These are phyloP conservation scores for Pseudevernia furfuracea DNA, from an alignment of 495 filamentous ascomycete genomes.

Conservation along the genomic window DNA sequence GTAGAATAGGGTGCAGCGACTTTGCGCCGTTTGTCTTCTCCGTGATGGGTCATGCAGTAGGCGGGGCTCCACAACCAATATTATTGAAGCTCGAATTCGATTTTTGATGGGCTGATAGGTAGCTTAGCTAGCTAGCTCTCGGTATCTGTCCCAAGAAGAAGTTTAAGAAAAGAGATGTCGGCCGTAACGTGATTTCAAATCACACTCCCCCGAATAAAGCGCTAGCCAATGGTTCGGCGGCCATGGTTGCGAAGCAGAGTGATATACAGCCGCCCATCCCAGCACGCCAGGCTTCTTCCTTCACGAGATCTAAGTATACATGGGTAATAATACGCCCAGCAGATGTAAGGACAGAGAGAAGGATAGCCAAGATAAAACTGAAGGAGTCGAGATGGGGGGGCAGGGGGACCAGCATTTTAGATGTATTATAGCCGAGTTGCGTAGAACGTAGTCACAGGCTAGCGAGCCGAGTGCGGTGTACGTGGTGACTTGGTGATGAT, in stretches of 20 bases:
- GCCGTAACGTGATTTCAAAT: constrained; percentile 1
- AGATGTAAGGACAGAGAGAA: not conserved
- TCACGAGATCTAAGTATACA: not conserved
- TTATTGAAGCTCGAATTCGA: not conserved
- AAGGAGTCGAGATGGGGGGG: not conserved
- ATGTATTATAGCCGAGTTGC: not conserved
- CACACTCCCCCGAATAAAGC: not conserved
- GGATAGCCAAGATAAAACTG: no score
- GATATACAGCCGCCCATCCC: not conserved
- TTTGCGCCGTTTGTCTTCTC: not conserved
- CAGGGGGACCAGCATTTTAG: not conserved
- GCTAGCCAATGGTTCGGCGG: not conserved
- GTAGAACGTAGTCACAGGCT: not conserved
- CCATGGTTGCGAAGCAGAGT: not conserved
- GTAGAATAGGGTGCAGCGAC: not conserved
- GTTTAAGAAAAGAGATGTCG: not conserved
- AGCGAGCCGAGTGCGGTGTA: constrained; percentile 24
- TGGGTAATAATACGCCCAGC: not conserved
- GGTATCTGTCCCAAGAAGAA: not conserved
- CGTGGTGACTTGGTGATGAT: constrained; percentile 26
- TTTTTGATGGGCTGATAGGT: not conserved
- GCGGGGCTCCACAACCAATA: not conserved
- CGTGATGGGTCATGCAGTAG: no score
- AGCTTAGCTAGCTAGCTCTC: not conserved
- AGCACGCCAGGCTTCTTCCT: not conserved